Conservation (phyloP, 176 grass and related monocot genomes). For the Eragrostis curvula region DNA sequence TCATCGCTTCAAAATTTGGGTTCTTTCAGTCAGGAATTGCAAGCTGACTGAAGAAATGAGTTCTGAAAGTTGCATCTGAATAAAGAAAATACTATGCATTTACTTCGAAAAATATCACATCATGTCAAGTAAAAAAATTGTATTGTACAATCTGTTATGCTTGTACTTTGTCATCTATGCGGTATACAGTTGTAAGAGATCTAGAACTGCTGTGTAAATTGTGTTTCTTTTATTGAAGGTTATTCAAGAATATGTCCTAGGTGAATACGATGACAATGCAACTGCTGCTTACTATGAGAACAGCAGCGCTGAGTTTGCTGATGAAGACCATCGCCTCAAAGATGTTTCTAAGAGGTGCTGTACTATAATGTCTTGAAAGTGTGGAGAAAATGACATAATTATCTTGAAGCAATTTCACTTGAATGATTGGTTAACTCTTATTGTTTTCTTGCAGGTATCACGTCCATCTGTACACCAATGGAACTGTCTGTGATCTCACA, state of each 20-base stretch:
- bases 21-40: neutral
- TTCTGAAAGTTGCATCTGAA: conserved; percentile 9
- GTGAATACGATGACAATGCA: conserved; percentile 73
- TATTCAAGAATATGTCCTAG: conserved; percentile 97
- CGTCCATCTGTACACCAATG: conserved; percentile 86
- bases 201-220: neutral
- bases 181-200: conserved; percentile 1
- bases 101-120: conserved; percentile 4
- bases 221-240: conserved; percentile 42
- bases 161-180: neutral
- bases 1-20: neutral
- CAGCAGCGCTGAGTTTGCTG: conserved; percentile 48
- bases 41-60: conserved; percentile 16
- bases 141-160: neutral
- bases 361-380: neutral
- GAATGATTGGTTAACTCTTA: conserved; percentile 12
- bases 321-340: conserved; percentile 56
- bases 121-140: neutral
- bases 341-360: conserved; percentile 82
- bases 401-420: neutral
- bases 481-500: conserved; percentile 90
- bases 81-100: conserved; percentile 3
- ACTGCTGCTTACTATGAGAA: conserved; percentile 75
- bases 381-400: neutral
- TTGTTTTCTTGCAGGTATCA: conserved; percentile 70